Percentiles rank a stretch among this genome's conserved stretches.
Conservation (phyloP, 129 eudicot species). For the Ambrosia trifida region DNA sequence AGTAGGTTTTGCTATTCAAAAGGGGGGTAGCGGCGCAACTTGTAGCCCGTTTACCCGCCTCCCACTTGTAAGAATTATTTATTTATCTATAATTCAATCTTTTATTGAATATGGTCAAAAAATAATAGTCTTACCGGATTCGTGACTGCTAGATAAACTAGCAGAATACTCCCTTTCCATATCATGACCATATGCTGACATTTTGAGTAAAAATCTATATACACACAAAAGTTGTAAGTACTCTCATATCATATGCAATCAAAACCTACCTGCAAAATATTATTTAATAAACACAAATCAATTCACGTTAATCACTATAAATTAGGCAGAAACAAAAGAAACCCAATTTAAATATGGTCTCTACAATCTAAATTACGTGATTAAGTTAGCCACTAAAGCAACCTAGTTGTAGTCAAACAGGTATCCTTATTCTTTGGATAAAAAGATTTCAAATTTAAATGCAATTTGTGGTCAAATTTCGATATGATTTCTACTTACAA, state of each 20-base stretch:
- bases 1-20: no score
- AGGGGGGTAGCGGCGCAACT: no score
- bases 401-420: not conserved
- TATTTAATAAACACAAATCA: not conserved
- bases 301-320: not conserved
- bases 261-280: not conserved
- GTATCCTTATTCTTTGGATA: not conserved
- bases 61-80: no score
- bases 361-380: not conserved
- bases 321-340: constrained; percentile 5
- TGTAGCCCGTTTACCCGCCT: no score
- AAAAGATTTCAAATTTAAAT: not conserved
- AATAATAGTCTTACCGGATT: constrained; percentile 38
- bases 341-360: constrained; percentile 2
- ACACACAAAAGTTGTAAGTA: not conserved
- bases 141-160: constrained; percentile 46
- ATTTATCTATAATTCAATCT: no score
- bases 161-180: constrained; percentile 46
- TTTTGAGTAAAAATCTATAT: constrained; percentile 9
- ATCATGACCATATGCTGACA: constrained; percentile 50
- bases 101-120: no score
- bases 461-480: not conserved
- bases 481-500: no score
- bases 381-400: not conserved
- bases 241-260: not conserved